Percentiles rank a stretch among this genome's conserved stretches.
Conservation (phyloP, 179 eudicot species). For the Dionaea muscipula region DNA sequence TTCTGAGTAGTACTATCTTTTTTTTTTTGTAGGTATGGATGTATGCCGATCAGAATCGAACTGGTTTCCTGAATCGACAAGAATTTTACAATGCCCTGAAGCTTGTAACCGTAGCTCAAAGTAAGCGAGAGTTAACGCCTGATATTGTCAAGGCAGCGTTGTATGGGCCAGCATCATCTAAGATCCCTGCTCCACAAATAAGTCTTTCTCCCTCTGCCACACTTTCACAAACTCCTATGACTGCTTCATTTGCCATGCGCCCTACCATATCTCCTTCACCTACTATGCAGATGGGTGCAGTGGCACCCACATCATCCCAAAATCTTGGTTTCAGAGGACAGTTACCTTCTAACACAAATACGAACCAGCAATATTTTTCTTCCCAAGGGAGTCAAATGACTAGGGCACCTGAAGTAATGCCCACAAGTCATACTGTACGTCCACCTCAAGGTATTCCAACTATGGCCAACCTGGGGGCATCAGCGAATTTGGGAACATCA, state of each 20-base stretch:
- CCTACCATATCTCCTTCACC: constrained; percentile 12
- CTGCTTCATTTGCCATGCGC: not conserved
- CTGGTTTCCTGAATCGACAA: constrained; percentile 73
- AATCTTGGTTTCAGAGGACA: constrained; percentile 43
- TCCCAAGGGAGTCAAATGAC: constrained; percentile 43
- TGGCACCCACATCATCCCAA: constrained; percentile 30
- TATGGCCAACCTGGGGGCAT: constrained; percentile 4
- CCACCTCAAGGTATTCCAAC: constrained; percentile 19
- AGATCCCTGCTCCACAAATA: constrained; percentile 91
- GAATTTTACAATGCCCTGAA: constrained; percentile 89
- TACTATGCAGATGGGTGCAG: constrained; percentile 25
- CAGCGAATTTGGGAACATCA: constrained; percentile 15
- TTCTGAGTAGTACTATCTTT: not conserved
- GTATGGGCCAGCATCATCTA: constrained; percentile 77
- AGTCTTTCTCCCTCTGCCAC: constrained; percentile 38
- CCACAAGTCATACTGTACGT: constrained; percentile 18
- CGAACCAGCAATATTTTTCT: constrained; percentile 48
- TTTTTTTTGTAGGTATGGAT: constrained; percentile 63
- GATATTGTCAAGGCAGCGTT: constrained; percentile 91
- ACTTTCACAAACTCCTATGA: constrained; percentile 3
- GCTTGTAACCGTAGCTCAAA: constrained; percentile 88
- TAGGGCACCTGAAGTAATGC: constrained; percentile 52
- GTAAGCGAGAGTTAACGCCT: constrained; percentile 75
- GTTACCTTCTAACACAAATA: constrained; percentile 28
- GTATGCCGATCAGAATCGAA: constrained; percentile 71